Percentiles rank a stretch among this genome's conserved stretches.
Evolutionary conservation across 345 rosid genomes (phyloP).

Genomic region (Mercurialis annua): DNA sequence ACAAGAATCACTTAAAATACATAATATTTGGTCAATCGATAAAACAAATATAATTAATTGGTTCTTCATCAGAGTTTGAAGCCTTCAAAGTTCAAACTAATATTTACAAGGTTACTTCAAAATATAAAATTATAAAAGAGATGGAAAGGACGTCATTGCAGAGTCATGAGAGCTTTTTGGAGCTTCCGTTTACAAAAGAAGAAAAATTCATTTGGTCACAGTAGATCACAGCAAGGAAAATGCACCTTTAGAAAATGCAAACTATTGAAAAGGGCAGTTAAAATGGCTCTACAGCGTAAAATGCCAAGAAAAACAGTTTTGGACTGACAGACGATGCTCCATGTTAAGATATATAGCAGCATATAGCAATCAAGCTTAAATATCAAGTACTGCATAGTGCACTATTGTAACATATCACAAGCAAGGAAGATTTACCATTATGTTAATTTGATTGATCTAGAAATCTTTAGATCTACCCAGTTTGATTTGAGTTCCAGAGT

Average conservation of each 20-base stretch:
- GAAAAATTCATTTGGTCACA: background rate
- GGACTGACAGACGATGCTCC: background rate
- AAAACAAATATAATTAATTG: background rate
- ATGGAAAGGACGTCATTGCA: background rate
- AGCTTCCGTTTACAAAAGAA: too few relatives aligned
- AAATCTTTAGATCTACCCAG: slow-evolving; percentile 18
- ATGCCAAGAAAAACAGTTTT: background rate
- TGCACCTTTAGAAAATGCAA: background rate
- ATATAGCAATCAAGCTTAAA: background rate
- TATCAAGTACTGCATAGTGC: background rate
- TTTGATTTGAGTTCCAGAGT: slow-evolving; percentile 27
- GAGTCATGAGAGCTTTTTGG: background rate
- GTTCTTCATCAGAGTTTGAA: background rate
- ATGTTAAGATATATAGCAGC: background rate
- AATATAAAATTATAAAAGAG: background rate
- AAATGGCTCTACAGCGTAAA: background rate
- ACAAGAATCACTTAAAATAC: background rate
- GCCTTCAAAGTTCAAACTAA: slow-evolving; percentile 1
- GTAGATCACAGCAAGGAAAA: background rate
- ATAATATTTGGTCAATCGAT: too few relatives aligned
- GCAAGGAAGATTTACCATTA: background rate
- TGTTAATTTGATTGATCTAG: background rate
- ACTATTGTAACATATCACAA: background rate
- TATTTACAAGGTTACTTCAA: background rate
- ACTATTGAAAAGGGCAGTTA: background rate